Evolutionary conservation across 2,329 filamentous ascomycete genomes (phyloP).

Genomic region (Cladophialophora immunda): DNA sequence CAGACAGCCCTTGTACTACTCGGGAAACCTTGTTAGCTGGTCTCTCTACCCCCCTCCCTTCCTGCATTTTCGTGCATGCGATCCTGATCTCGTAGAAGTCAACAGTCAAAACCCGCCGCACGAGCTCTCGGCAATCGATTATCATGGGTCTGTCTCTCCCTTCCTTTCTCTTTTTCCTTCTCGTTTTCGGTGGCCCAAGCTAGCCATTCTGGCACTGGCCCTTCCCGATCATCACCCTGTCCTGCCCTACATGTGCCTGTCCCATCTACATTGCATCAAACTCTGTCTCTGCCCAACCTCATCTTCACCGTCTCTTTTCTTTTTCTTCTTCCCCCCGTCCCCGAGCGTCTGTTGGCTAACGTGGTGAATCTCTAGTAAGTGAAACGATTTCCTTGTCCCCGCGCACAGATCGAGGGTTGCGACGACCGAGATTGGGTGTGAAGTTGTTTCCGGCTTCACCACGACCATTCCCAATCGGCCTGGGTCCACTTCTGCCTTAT

Average conservation of each 20-base stretch:
- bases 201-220: constrained; percentile 37
- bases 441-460: constrained; percentile 25
- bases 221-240: constrained; percentile 33
- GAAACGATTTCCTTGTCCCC: constrained; percentile 30
- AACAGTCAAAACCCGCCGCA: constrained; percentile 40
- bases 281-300: constrained; percentile 29
- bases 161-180: constrained; percentile 24
- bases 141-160: constrained; percentile 45
- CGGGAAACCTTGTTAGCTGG: constrained; percentile 43
- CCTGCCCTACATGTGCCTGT: constrained; percentile 32
- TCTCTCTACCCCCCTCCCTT: constrained; percentile 38
- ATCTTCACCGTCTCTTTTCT: constrained; percentile 33
- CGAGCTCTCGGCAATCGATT: constrained; percentile 43
- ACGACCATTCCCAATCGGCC: constrained; percentile 31
- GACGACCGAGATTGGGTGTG: constrained; percentile 15
- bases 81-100: constrained; percentile 42
- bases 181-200: constrained; percentile 36
- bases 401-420: constrained; percentile 25
- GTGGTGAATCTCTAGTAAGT: constrained; percentile 34
- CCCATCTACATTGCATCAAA: constrained; percentile 28
- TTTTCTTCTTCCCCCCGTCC: constrained; percentile 22
- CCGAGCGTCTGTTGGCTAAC: constrained; percentile 30
- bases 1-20: constrained; percentile 40
- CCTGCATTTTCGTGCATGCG: constrained; percentile 44
- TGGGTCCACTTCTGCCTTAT: constrained; percentile 37